Evolutionary conservation across 2,329 filamentous ascomycete genomes (phyloP).

Genomic region (Fusarium sp.): DNA sequence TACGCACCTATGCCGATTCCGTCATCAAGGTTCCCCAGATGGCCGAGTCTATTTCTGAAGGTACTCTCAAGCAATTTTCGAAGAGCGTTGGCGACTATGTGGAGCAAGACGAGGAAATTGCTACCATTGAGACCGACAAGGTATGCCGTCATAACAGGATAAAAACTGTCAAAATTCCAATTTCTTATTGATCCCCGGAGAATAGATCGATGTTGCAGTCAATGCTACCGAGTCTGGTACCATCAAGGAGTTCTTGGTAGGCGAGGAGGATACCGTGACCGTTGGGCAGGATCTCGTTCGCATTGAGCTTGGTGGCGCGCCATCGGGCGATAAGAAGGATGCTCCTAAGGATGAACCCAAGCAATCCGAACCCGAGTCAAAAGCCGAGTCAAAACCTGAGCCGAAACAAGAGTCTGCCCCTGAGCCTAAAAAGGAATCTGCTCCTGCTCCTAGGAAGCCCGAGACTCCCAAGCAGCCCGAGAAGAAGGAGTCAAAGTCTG

Average conservation of each 20-base stretch:
- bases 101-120: slow-evolving; percentile 96
- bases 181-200: slow-evolving; percentile 18
- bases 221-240: slow-evolving; percentile 92
- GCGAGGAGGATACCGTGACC: slow-evolving; percentile 93
- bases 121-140: slow-evolving; percentile 99
- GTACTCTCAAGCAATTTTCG: slow-evolving; percentile 94
- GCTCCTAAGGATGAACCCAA: slow-evolving; percentile 45
- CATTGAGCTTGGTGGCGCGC: slow-evolving; percentile 81
- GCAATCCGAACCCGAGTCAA: slow-evolving; percentile 53
- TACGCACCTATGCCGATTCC: slow-evolving; percentile 79
- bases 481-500: slow-evolving; percentile 48
- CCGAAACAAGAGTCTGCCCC: slow-evolving; percentile 49
- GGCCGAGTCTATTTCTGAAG: slow-evolving; percentile 98
- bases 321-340: slow-evolving; percentile 56
- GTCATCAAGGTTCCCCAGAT: slow-evolving; percentile 96
- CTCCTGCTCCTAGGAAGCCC: slow-evolving; percentile 47
- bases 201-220: slow-evolving; percentile 93
- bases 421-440: slow-evolving; percentile 53
- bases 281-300: slow-evolving; percentile 93
- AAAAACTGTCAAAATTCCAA: neutral
- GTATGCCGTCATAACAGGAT: slow-evolving; percentile 58
- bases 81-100: slow-evolving; percentile 95
- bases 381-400: slow-evolving; percentile 55
- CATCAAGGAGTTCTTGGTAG: slow-evolving; percentile 91
- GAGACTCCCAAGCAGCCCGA: slow-evolving; percentile 41